Percentiles rank a stretch among this genome's conserved stretches.
These are phyloP conservation scores for Sicyos edulis DNA, from an alignment of 306 rosid species.

Conservation along the genomic window DNA sequence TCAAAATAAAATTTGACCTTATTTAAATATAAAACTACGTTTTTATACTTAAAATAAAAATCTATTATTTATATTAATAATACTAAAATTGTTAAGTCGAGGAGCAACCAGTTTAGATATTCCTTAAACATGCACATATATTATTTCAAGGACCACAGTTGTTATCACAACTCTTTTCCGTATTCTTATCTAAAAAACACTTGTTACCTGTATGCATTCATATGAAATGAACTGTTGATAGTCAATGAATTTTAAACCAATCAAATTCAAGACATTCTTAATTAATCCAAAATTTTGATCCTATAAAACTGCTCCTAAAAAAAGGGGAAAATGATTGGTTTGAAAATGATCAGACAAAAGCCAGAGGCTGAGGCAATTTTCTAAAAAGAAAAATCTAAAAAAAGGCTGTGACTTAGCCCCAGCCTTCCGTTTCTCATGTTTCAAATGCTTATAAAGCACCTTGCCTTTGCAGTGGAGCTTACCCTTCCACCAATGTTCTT, in stretches of 20 bases:
- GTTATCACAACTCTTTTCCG: no score
- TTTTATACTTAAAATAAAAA: neutral
- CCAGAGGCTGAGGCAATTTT: neutral
- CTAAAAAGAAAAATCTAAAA: neutral
- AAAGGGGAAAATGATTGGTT: neutral
- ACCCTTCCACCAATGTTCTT: constrained; percentile 23
- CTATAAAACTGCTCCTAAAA: neutral
- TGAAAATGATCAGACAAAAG: neutral
- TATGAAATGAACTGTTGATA: neutral
- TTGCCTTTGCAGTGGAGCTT: constrained; percentile 20
- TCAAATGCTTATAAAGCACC: constrained; percentile 33
- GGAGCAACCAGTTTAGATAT: neutral
- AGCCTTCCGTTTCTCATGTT: constrained; percentile 11
- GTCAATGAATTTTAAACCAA: neutral
- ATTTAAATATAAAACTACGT: neutral
- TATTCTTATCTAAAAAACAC: no score
- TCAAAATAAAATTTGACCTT: neutral
- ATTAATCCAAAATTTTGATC: neutral
- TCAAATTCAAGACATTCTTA: neutral
- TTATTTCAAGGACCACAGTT: no score
- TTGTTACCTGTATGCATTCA: neutral
- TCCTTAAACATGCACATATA: neutral
- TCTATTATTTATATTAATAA: neutral
- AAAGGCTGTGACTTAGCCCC: constrained; percentile 25
- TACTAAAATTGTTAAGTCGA: neutral